These are phyloP conservation scores for Pouteria campechiana DNA, from an alignment of 179 eudicot species.

Conservation along the genomic window DNA sequence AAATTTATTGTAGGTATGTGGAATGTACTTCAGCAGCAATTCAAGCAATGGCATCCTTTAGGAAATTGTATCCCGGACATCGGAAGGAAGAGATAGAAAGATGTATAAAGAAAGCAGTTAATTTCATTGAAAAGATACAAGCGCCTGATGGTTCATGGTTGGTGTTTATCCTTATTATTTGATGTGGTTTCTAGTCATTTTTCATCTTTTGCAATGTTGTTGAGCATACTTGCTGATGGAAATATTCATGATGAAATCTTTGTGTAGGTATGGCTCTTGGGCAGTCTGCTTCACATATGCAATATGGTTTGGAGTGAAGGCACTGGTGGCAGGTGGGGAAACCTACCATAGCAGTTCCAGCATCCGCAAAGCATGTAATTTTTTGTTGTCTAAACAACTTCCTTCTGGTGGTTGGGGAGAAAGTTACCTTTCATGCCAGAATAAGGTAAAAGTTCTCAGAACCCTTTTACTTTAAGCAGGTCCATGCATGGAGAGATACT, in stretches of 20 bases:
- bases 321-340: slow-evolving; percentile 60
- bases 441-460: slow-evolving; percentile 59
- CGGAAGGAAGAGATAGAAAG: slow-evolving; percentile 20
- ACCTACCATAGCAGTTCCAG: slow-evolving; percentile 37
- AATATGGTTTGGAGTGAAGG: slow-evolving; percentile 73
- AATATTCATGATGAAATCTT: too few relatives aligned
- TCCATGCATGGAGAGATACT: too few relatives aligned
- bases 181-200: too few relatives aligned
- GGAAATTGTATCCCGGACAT: slow-evolving; percentile 32
- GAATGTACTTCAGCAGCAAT: slow-evolving; percentile 69
- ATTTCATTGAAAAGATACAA: slow-evolving; percentile 27
- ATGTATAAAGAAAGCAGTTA: slow-evolving; percentile 14
- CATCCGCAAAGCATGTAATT: slow-evolving; percentile 56
- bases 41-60: slow-evolving; percentile 30
- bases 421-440: slow-evolving; percentile 75
- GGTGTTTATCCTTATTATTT: too few relatives aligned
- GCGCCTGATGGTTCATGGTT: slow-evolving; percentile 39
- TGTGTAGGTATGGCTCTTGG: slow-evolving; percentile 94
- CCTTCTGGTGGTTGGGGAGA: slow-evolving; percentile 92
- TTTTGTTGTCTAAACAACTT: slow-evolving; percentile 46
- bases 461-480: too few relatives aligned
- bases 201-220: too few relatives aligned
- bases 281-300: slow-evolving; percentile 90
- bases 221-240: too few relatives aligned
- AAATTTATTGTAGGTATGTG: slow-evolving; percentile 37